Evolutionary conservation across 2,329 filamentous ascomycete species (phyloP).

Genomic region (Cryoendolithus antarcticus): DNA sequence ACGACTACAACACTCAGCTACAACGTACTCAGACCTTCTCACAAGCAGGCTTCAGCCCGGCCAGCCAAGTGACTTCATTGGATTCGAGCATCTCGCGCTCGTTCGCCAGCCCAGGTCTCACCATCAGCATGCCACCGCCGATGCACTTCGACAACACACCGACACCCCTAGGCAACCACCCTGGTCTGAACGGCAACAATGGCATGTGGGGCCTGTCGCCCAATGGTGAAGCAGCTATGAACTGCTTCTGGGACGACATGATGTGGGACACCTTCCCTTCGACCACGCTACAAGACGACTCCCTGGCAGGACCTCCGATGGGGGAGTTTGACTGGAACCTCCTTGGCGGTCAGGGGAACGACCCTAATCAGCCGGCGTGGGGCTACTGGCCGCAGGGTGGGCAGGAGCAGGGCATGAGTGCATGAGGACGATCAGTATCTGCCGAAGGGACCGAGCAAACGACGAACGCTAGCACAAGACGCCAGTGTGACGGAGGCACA

Average conservation of each 20-base stretch:
- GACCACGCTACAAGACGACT: conserved; percentile 1
- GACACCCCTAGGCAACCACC: conserved; percentile 7
- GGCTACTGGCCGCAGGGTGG: conserved; percentile 1
- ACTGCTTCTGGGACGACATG: conserved; percentile 13
- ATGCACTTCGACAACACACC: no score
- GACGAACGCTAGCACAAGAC: no score
- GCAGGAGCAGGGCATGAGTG: conserved; percentile 2
- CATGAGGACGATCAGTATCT: no score
- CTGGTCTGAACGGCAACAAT: conserved; percentile 9
- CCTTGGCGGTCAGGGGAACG: conserved; percentile 1
- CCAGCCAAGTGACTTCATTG: conserved; percentile 2
- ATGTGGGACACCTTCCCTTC: conserved; percentile 14
- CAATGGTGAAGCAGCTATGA: conserved; percentile 10
- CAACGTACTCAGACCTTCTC: conserved; percentile 6
- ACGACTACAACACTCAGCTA: conserved; percentile 14
- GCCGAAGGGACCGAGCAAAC: no score
- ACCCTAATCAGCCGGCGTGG: conserved; percentile 3
- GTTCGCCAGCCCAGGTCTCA: conserved; percentile 3
- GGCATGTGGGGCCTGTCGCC: conserved; percentile 10
- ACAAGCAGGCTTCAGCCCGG: conserved; percentile 5
- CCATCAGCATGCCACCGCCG: no score
- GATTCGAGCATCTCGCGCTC: conserved; percentile 1
- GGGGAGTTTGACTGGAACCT: conserved; percentile 5
- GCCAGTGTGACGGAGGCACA: no score
- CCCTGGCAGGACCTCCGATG: background rate